A percentile compares a stretch with the other conserved stretches of the same genome.
These are phyloP conservation scores for Phaeosphaeriaceae sp. DNA, from an alignment of 2,329 filamentous ascomycete genomes.

Conservation along the genomic window DNA sequence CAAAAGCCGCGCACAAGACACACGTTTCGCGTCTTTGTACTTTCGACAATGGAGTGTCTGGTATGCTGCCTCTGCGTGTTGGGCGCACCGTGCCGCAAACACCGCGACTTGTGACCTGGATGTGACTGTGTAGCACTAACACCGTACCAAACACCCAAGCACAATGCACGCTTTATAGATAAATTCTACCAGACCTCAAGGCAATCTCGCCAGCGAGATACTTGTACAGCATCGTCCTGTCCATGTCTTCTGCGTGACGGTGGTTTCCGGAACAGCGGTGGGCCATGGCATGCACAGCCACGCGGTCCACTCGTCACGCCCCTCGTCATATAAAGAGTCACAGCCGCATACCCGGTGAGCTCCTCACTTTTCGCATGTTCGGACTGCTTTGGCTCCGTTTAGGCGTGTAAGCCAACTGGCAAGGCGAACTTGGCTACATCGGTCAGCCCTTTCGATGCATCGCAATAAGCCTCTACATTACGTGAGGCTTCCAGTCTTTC, in stretches of 20 bases:
- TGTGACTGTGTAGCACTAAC: not conserved
- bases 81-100: not conserved
- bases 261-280: slow-evolving; percentile 15
- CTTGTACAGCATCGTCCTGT: not conserved
- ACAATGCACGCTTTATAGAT: not conserved
- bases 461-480: not conserved
- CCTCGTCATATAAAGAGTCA: not conserved
- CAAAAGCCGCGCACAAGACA: not conserved
- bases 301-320: not conserved
- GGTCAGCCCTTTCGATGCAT: not conserved
- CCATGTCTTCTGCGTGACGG: not conserved
- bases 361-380: not conserved
- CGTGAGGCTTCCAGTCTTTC: not conserved
- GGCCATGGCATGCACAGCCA: slow-evolving; percentile 6
- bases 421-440: slow-evolving; percentile 1
- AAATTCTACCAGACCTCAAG: not conserved
- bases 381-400: not conserved
- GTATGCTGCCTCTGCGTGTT: not conserved
- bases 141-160: not conserved
- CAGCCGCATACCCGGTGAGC: slow-evolving; percentile 7
- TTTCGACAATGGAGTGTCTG: not conserved
- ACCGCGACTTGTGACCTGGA: not conserved
- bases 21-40: not conserved
- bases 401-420: not conserved
- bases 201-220: not conserved